Evolutionary conservation across 768 basidiomycete genomes (phyloP).

Genomic region (Suillus placidus): DNA sequence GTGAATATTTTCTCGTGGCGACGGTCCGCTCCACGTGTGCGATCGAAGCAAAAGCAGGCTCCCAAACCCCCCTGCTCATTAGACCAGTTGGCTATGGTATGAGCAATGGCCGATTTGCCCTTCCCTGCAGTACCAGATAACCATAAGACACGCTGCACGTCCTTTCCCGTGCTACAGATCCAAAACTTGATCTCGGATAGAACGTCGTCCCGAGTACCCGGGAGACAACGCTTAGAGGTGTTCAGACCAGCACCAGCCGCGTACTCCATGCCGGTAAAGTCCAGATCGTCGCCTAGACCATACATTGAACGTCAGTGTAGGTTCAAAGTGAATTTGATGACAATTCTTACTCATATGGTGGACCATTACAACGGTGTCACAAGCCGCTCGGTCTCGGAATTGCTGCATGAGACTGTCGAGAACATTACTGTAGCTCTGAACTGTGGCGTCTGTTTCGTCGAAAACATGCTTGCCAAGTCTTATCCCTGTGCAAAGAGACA

Average conservation of each 20-base stretch:
- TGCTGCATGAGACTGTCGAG: too few relatives aligned
- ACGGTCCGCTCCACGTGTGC: slow-evolving; percentile 9
- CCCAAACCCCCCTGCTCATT: slow-evolving; percentile 11
- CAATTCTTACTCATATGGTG: not conserved
- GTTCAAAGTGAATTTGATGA: not conserved
- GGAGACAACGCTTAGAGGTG: not conserved
- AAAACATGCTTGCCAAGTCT: too few relatives aligned
- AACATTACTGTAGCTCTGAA: too few relatives aligned
- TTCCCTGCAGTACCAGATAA: slow-evolving; percentile 17
- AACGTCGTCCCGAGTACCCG: slow-evolving; percentile 2
- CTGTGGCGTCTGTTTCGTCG: too few relatives aligned
- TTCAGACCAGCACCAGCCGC: not conserved
- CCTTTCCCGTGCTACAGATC: slow-evolving; percentile 5
- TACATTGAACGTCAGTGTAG: not conserved
- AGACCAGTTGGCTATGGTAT: slow-evolving; percentile 18
- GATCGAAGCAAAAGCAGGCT: slow-evolving; percentile 11
- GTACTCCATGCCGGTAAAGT: not conserved
- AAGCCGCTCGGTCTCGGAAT: too few relatives aligned
- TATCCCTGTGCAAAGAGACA: too few relatives aligned
- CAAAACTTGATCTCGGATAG: slow-evolving; percentile 20
- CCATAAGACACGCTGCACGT: slow-evolving; percentile 12
- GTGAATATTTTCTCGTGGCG: not conserved
- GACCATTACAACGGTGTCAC: too few relatives aligned
- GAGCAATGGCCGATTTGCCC: slow-evolving; percentile 24
- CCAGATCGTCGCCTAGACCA: not conserved